Evolutionary conservation across 192 early-diverging fungal genomes (phyloP).

Genomic region (Backusella circina): DNA sequence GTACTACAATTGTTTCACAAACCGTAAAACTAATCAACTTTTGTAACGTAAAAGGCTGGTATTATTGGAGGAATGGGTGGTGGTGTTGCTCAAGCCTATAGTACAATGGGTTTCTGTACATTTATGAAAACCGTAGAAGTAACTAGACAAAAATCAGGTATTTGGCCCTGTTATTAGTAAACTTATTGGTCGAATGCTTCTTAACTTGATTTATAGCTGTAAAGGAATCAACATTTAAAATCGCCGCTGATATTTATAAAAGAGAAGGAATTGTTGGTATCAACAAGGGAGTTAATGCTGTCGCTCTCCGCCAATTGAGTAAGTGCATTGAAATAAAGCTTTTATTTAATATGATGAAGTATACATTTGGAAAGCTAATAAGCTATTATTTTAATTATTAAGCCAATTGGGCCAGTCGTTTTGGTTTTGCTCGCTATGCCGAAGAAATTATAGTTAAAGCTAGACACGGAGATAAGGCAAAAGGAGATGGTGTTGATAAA

Average conservation of each 20-base stretch:
- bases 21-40: neutral
- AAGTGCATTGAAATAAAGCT: neutral
- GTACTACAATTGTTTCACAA: neutral
- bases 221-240: constrained; percentile 69
- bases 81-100: constrained; percentile 92
- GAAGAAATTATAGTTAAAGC: constrained; percentile 66
- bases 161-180: neutral
- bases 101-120: constrained; percentile 99
- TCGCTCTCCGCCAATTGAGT: constrained; percentile 85
- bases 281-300: constrained; percentile 98
- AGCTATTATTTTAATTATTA: neutral
- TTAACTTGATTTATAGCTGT: constrained; percentile 23
- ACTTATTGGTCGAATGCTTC: neutral
- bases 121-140: constrained; percentile 99
- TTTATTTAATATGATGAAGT: neutral
- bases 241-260: constrained; percentile 87
- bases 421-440: constrained; percentile 75
- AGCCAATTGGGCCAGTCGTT: constrained; percentile 97
- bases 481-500: constrained; percentile 53
- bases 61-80: constrained; percentile 90
- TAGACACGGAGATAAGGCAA: constrained; percentile 34
- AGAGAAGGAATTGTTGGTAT: constrained; percentile 92
- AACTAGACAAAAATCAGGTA: constrained; percentile 83
- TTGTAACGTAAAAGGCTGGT: constrained; percentile 52
- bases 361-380: neutral